Conservation (phyloP, 768 basidiomycete genomes). For the Roridomyces roridus region DNA sequence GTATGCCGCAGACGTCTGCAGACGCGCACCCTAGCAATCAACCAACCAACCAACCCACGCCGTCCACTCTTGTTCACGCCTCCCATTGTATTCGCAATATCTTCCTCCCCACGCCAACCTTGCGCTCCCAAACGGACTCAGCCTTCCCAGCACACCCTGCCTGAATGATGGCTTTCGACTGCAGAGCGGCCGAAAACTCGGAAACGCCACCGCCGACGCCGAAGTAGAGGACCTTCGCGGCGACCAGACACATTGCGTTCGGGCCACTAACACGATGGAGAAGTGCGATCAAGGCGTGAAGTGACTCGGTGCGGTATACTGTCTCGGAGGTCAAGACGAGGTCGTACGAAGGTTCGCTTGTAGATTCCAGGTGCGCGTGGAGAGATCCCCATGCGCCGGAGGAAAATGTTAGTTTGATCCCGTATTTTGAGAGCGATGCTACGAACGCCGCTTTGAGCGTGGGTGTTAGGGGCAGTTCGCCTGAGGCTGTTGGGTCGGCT, state of each 20-base stretch:
- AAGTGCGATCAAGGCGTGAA: constrained; percentile 63
- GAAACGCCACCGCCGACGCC: constrained; percentile 91
- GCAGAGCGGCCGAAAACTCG: constrained; percentile 70
- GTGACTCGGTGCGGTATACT: constrained; percentile 76
- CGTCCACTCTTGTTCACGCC: too few relatives aligned
- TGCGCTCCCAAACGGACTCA: constrained; percentile 68
- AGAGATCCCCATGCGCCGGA: constrained; percentile 76
- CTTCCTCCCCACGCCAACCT: constrained; percentile 72
- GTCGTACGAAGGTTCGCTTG: constrained; percentile 56
- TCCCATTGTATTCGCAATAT: constrained; percentile 75
- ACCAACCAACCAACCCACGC: too few relatives aligned
- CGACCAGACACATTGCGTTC: constrained; percentile 66
- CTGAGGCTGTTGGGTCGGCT: constrained; percentile 43
- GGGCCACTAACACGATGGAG: constrained; percentile 46
- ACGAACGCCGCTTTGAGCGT: constrained; percentile 71
- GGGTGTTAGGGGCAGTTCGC: constrained; percentile 71
- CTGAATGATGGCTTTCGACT: constrained; percentile 32
- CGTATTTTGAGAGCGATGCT: constrained; percentile 55
- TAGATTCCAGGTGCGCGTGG: constrained; percentile 44
- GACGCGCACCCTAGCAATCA: too few relatives aligned
- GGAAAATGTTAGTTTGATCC: constrained; percentile 75
- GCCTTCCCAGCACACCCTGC: constrained; percentile 43
- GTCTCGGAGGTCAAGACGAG: constrained; percentile 91
- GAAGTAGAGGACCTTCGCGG: constrained; percentile 94
- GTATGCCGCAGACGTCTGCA: too few relatives aligned